A percentile compares a stretch with the other conserved stretches of the same genome.
phyloP scores from a whole-genome alignment of 2,329 filamentous ascomycete species.

The Bipolaris gigantea region DNA sequence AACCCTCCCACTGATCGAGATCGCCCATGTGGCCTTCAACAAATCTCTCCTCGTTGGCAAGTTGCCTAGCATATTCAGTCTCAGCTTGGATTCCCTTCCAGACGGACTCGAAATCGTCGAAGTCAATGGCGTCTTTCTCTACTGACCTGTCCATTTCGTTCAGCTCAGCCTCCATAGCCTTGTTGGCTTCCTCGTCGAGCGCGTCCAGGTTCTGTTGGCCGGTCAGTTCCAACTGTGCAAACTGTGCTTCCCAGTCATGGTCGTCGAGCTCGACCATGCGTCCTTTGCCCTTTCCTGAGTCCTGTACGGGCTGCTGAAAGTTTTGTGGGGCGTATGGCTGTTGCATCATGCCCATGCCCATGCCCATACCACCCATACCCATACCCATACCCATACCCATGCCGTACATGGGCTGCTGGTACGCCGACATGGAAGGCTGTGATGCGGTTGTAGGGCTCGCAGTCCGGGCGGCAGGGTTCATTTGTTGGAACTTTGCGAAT shows the following conservation, averaged over 20 bases:
- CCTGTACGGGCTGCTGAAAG: constrained; percentile 51
- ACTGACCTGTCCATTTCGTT: constrained; percentile 87
- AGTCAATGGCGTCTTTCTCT: constrained; percentile 72
- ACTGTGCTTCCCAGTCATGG: constrained; percentile 93
- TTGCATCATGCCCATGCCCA: constrained; percentile 52
- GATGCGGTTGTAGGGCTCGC: constrained; percentile 59
- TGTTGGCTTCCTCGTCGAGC: constrained; percentile 66
- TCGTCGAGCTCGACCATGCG: constrained; percentile 90
- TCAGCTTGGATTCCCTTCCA: constrained; percentile 82
- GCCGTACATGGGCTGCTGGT: constrained; percentile 57
- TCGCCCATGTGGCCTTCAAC: constrained; percentile 69
- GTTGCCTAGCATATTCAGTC: constrained; percentile 68
- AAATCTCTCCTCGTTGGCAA: constrained; percentile 67
- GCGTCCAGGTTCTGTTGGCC: constrained; percentile 55
- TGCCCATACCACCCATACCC: constrained; percentile 51
- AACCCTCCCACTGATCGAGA: constrained; percentile 76
- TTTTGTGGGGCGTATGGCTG: constrained; percentile 49
- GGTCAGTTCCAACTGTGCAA: constrained; percentile 79
- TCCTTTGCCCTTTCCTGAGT: constrained; percentile 75
- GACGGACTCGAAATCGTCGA: constrained; percentile 91
- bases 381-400: constrained; percentile 47
- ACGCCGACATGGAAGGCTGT: constrained; percentile 51
- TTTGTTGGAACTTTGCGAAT: constrained; percentile 80
- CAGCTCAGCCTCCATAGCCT: constrained; percentile 81
- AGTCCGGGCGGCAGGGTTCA: constrained; percentile 59